Base-by-base conservation (phyloP, 2,329 filamentous ascomycete species). In the Diaporthe ampelina region DNA sequence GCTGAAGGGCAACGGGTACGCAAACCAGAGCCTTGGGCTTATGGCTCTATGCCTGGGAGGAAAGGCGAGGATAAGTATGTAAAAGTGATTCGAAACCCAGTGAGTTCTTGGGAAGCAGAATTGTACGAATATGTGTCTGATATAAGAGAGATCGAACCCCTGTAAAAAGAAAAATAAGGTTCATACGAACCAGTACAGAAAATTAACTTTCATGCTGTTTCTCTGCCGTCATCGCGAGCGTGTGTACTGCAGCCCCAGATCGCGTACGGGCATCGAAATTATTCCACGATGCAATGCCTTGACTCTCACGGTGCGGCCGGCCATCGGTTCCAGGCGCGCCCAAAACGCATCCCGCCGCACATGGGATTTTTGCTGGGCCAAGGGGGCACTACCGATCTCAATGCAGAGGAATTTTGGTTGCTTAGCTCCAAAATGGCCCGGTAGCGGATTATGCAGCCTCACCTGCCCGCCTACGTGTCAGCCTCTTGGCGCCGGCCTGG, bases 381-480 rank as follows among this genome's bases (percentile, higher is more conserved):
- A 68, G 63, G 48, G 48, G 63, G 48, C 63, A 54, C 63, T 68
- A 40, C 48, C n/a, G 48, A 40, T 13, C 9, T 68, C 63, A 68
- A 68, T 68, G 63, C 63, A 37, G 13, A 29, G 24, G 17, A 26
- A 40, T 37, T 54, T 54, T 54, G 45, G 48, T 26, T 54, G 63
- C 48, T 68, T 54, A 68, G 63, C 63, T 68, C 32, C 32, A 54
- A 32, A 54, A 35, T 68, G 40, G 40, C 29, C 63, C 63, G 48
- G 48, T 54, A 68, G 63, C n/a, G 48, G 63, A 37, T 68, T 26
- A 68, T 68, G 63, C 63, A 68, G 63, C 63, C 63, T 68, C 63
- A 68, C 63, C 37, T 54, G 63, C 48, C 4, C 29, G 43, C 24
- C 63, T 68, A 68, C 63, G 45, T 68, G 63, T 68, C 63, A 54